These are phyloP conservation scores for Neohortaea acidophila DNA, from an alignment of 495 filamentous ascomycete species.

Conservation along the genomic window DNA sequence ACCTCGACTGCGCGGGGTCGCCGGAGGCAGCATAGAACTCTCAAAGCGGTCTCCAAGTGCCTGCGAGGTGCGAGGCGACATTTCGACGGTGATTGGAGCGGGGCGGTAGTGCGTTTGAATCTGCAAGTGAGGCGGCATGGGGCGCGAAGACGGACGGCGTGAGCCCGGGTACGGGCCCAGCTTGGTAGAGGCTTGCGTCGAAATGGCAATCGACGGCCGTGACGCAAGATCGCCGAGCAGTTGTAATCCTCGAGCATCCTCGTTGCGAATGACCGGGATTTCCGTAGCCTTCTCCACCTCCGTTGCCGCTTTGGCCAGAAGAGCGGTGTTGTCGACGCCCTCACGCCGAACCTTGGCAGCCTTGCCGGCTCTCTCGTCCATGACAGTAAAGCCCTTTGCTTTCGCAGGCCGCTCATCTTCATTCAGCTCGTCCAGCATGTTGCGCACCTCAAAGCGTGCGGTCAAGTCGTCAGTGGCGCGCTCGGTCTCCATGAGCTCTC, in stretches of 20 bases:
- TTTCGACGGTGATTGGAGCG: slow-evolving; percentile 5
- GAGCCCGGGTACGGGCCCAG: neutral
- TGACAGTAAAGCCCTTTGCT: slow-evolving; percentile 5
- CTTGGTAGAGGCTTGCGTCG: too few relatives aligned
- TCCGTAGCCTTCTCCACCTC: slow-evolving; percentile 4
- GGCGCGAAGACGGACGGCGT: neutral
- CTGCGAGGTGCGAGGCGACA: slow-evolving; percentile 11
- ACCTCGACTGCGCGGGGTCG: slow-evolving; percentile 1
- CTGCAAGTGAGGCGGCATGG: neutral
- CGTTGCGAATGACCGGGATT: slow-evolving; percentile 8
- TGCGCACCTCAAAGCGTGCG: slow-evolving; percentile 3
- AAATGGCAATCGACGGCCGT: slow-evolving; percentile 7
- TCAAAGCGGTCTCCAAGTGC: slow-evolving; percentile 8
- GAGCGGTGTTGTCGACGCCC: neutral
- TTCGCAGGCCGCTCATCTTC: slow-evolving; percentile 1
- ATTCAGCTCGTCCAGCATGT: slow-evolving; percentile 4
- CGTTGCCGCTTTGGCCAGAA: slow-evolving; percentile 9
- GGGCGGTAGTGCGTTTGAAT: neutral
- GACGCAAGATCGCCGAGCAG: slow-evolving; percentile 13
- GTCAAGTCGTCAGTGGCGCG: slow-evolving; percentile 5
- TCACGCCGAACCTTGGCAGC: neutral
- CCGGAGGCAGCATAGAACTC: slow-evolving; percentile 4
- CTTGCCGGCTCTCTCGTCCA: slow-evolving; percentile 7
- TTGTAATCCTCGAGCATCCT: slow-evolving; percentile 11
- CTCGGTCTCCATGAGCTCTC: slow-evolving; percentile 6